Base-by-base conservation (phyloP, 2,329 filamentous ascomycete species). In the Onygenales sp. region DNA sequence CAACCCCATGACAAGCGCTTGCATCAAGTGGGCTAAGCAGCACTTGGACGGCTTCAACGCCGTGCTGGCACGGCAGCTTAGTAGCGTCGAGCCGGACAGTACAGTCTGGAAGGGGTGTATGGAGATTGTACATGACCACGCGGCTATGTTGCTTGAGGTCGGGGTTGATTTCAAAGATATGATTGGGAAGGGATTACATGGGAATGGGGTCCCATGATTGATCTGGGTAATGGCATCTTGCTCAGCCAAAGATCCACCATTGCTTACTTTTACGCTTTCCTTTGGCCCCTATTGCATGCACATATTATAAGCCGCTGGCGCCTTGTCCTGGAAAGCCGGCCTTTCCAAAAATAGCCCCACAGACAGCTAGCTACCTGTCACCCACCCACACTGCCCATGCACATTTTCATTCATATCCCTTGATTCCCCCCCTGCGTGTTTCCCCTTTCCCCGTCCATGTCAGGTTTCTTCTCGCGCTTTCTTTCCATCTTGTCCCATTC, bases 21-120 rank as follows among this genome's bases (percentile, higher is more conserved):
- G 90, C 62, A 92, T 98, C 63, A 94, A 92, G 66, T 98, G 93
- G 93, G 91, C 90, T n/a, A 97, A 96, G 70, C 86, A 93, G 62
- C 85, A 95, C 66, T 83, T 97, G 1, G 91, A 96, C 62, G 84
- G 84, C 2, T 97, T 97, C 75, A 97, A 96, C 63, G 78, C 78
- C 45, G 83, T 93, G 50, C 76, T 98, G 39, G 82, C 80, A 38
- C 78, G 92, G 55, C 93, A 97, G 71, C 75, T 98, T 57, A 94
- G 89, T 71, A 90, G 87, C 65, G 87, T 93, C 2, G 86, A 94
- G 56, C 79, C 77, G 49, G 84, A 80, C n/a, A 85, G 86, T 11
- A 78, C 82, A 44, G 79, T 88, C 1, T 96, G 89, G 88, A 80
- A 80, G 51, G 81, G 87, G 63, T 97, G 93, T 70, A 84, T 96